Evolutionary conservation across 2,329 filamentous ascomycete genomes (phyloP), one percentile per base, ranked within the genome.

Genomic region (Fusarium staphyleae): DNA sequence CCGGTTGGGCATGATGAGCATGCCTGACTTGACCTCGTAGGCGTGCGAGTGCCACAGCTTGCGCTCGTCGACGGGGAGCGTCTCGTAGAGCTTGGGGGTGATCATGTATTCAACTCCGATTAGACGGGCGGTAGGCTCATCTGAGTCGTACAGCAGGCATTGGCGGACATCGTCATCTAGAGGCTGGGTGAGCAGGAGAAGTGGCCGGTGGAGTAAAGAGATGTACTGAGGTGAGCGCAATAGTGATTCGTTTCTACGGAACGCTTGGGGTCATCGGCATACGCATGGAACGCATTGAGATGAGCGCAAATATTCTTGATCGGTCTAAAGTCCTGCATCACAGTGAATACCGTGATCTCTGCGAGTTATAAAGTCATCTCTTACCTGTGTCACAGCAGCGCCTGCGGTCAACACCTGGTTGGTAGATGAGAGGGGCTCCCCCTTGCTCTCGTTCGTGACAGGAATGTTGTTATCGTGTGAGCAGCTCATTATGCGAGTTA

Each of bases 21-120:
- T 90, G 1, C 89, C 89, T 0, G 85, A 88, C 66, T 89, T 89
- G 35, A 91, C 88, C 69, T 92, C 88, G 70, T 87, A 90, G 28
- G 81, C 80, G 56, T 86, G 83, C n/a, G 84, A 87, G 74, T 96
- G 91, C 91, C 91, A 96, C 1, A 93, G 79, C 42, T 82, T 82
- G 30, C 88, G 85, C 74, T 96, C 91, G 15, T 87, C 82, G 0
- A 73, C 37, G 1, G 84, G 80, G 0, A 96, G 82, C 0, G 82
- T 84, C 30, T 82, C 78, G 75, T 87, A 96, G 0, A 95, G 75
- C 3, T 78, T 76, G 0, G 85, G 82, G 0, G 87, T 87, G 65
- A 96, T 86, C 90, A 95, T 93, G 77, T 96, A 96, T 72, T 96
- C 91, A 65, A 96, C 81, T 8, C 91, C 91, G 56, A 96, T 90